Evolutionary conservation across 129 eudicot genomes (phyloP).

Genomic region (Tanacetum coccineum): DNA sequence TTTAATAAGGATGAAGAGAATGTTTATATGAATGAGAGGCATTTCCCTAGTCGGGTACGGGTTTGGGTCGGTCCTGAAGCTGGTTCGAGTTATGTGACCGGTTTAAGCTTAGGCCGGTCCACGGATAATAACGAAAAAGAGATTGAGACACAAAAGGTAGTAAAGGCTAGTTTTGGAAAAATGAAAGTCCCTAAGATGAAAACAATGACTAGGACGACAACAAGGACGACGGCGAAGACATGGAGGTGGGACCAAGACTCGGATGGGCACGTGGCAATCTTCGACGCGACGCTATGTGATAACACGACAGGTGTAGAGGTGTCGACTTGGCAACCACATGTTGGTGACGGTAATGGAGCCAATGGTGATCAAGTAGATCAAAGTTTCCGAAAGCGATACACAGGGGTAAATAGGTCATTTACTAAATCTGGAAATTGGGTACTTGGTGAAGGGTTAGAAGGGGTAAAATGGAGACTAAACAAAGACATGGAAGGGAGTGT

Average conservation of each 20-base stretch:
- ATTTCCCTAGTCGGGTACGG: constrained; percentile 72
- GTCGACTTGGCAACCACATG: constrained; percentile 49
- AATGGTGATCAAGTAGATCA: constrained; percentile 21
- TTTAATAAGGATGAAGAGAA: constrained; percentile 41
- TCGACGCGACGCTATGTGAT: constrained; percentile 62
- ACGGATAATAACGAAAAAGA: constrained; percentile 63
- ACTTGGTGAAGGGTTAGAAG: constrained; percentile 55
- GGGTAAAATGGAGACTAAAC: constrained; percentile 76
- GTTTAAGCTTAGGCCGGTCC: constrained; percentile 64
- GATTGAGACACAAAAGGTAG: constrained; percentile 46
- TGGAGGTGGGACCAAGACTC: constrained; percentile 98
- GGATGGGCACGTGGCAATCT: constrained; percentile 66
- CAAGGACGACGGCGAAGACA: constrained; percentile 48
- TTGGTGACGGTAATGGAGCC: constrained; percentile 15
- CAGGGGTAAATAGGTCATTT: constrained; percentile 58
- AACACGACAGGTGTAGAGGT: constrained; percentile 61
- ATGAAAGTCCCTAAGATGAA: constrained; percentile 53
- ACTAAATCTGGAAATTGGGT: constrained; percentile 62
- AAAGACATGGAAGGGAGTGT: constrained; percentile 98
- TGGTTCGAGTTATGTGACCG: constrained; percentile 67
- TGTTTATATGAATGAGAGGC: constrained; percentile 44
- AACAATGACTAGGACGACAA: constrained; percentile 55
- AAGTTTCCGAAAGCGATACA: constrained; percentile 50
- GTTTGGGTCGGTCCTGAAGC: constrained; percentile 90
- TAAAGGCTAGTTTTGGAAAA: constrained; percentile 75